Evolutionary conservation across 257 asterid genomes (phyloP).

Genomic region (Eucommia ulmoides): DNA sequence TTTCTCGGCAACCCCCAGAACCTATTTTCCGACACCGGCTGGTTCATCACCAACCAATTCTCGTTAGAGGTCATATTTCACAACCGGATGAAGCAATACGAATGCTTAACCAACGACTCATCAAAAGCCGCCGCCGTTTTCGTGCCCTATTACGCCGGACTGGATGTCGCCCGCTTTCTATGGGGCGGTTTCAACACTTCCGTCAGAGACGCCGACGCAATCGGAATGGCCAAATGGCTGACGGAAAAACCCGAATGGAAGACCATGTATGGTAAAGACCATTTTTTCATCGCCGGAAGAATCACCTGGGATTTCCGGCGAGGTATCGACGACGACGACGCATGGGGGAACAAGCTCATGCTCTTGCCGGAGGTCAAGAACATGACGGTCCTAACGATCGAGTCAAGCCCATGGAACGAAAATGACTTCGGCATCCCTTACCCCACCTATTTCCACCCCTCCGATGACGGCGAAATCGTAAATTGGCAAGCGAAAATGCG

Average conservation of each 20-base stretch:
- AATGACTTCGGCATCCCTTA: slow-evolving; percentile 81
- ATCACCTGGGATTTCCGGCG: slow-evolving; percentile 81
- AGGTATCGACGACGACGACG: slow-evolving; percentile 20
- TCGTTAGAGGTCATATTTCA: slow-evolving; percentile 64
- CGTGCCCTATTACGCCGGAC: slow-evolving; percentile 71
- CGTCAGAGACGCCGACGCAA: slow-evolving; percentile 30
- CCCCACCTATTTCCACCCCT: slow-evolving; percentile 86
- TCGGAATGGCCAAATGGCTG: slow-evolving; percentile 25
- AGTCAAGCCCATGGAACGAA: slow-evolving; percentile 73
- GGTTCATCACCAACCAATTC: slow-evolving; percentile 71
- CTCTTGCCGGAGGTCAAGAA: slow-evolving; percentile 44
- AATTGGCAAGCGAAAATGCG: slow-evolving; percentile 54
- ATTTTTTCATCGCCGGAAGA: slow-evolving; percentile 60
- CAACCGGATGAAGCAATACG: slow-evolving; percentile 59
- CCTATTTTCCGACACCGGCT: slow-evolving; percentile 36
- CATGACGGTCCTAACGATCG: slow-evolving; percentile 61
- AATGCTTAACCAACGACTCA: slow-evolving; percentile 58
- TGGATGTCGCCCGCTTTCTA: slow-evolving; percentile 47
- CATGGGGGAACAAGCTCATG: slow-evolving; percentile 81
- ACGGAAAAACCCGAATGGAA: slow-evolving; percentile 46
- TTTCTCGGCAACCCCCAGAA: slow-evolving; percentile 43
- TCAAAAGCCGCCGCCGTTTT: slow-evolving; percentile 47
- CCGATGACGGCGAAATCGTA: slow-evolving; percentile 26
- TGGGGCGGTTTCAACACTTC: slow-evolving; percentile 27
- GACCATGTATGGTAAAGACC: slow-evolving; percentile 54